Evolutionary conservation across 2,329 filamentous ascomycete genomes (phyloP), one percentile per base, ranked within the genome.

Genomic region (Talaromyces sp.): DNA sequence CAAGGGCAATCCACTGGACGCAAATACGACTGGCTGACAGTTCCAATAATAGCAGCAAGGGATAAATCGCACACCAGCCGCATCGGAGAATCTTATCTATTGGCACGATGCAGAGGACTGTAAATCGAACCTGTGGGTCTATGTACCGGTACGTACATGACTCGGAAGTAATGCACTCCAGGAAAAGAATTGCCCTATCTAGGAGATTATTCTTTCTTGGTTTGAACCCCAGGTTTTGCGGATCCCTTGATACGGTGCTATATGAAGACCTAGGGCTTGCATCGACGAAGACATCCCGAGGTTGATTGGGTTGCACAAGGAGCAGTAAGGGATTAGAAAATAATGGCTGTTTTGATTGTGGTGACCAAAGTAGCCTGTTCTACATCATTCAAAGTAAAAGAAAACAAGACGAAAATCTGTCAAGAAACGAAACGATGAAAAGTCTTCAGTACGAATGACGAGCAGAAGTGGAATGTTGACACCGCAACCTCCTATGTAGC

Each of bases 41-140:
- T 37, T 10, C 31, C 33, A 31, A 39, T 35, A 50, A 39, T 27
- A 43, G 31, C 33, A 24, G 60, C 45, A 62, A 62, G 47, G 47
- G 60, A 31, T 39, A 10, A 22, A 11, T 35, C 14, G 27, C 27
- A 47, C 35, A 33, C 60, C 45, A 62, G 60, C 35, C 47, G 60
- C 35, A 62, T 54, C 37, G 60, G 39, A 45, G 33, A 24, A 62
- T 62, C 22, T 62, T 54, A 37, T 31, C 47, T 31, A 62, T 50
- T 54, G 22, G 60, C 47, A 62, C 60, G 60, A 62, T 62, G 60
- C 14, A 43, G 47, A 27, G 22, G 13, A 31, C 27, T 6, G 27
- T 31, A 19, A 39, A 24, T 61, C 31, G 43, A 22, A 54, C 43
- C 3, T 10, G 45, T 52, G 45, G 45, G 14, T 35, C 50, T 9